phyloP scores from a whole-genome alignment of 2,329 filamentous ascomycete species.

The Graphiopsis chlorocephala region DNA sequence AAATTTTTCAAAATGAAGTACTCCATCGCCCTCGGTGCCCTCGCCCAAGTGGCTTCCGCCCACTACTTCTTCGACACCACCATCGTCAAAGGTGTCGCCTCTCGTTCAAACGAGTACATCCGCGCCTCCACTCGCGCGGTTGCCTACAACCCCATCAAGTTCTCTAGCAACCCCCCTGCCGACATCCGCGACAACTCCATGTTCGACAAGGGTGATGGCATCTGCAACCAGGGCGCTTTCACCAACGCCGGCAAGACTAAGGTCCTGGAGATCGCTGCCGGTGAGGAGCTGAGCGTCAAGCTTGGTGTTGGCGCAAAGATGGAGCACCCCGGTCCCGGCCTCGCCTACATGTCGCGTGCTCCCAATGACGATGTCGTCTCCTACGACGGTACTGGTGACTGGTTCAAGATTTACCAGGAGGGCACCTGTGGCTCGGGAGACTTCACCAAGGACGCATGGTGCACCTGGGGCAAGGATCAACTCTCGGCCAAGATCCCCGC shows the following conservation, averaged over 20 bases:
- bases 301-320: background rate
- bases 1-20: background rate
- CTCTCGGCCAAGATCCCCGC: conserved; percentile 4
- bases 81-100: background rate
- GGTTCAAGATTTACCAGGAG: conserved; percentile 7
- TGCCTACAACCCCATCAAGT: background rate
- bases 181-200: background rate
- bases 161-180: background rate
- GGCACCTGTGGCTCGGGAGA: background rate
- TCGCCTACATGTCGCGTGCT: conserved; percentile 1
- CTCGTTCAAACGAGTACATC: background rate
- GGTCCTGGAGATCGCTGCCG: conserved; percentile 13
- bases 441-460: background rate
- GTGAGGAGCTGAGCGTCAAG: background rate
- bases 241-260: conserved; percentile 17
- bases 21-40: background rate
- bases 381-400: conserved; percentile 1
- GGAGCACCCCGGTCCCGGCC: conserved; percentile 2
- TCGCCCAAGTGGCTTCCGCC: background rate
- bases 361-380: background rate
- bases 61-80: conserved; percentile 1
- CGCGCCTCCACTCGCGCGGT: background rate
- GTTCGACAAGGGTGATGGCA: background rate
- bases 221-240: conserved; percentile 16
- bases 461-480: background rate